Evolutionary conservation across 345 rosid species (phyloP).

Genomic region (Gossypium turneri): DNA sequence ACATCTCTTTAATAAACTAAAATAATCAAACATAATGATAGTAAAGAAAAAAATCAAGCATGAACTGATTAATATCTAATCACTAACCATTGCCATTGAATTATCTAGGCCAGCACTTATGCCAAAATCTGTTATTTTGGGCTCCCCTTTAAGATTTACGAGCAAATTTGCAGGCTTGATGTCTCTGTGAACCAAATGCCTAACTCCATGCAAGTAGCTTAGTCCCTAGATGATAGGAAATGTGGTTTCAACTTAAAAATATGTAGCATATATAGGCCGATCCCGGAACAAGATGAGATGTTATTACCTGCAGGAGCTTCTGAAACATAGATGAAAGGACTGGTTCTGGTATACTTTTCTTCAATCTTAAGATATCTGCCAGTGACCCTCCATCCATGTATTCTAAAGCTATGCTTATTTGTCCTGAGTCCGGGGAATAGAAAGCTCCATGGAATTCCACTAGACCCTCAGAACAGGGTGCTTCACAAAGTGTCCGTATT

Average conservation of each 20-base stretch:
- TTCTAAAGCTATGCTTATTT: conserved; percentile 94
- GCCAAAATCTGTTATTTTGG: conserved; percentile 95
- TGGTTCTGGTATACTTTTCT: conserved; percentile 73
- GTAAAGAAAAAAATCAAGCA: conserved; percentile 5
- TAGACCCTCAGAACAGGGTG: conserved; percentile 85
- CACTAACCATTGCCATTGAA: conserved; percentile 89
- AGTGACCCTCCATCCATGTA: conserved; percentile 97
- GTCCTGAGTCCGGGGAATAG: conserved; percentile 88
- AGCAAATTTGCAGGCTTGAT: conserved; percentile 97
- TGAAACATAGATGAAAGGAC: conserved; percentile 83
- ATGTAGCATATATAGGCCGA: conserved; percentile 11
- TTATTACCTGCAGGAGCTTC: conserved; percentile 70
- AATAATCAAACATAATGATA: background rate
- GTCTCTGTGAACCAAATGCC: conserved; percentile 94
- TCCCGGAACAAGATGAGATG: conserved; percentile 1
- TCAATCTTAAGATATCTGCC: conserved; percentile 67
- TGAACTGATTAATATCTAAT: background rate
- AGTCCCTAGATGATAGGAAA: conserved; percentile 48
- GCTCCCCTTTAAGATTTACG: conserved; percentile 87
- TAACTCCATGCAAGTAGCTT: conserved; percentile 81
- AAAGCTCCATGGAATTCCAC: conserved; percentile 97
- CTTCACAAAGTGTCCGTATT: conserved; percentile 89
- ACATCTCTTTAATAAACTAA: conserved; percentile 3
- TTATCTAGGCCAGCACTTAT: conserved; percentile 96
- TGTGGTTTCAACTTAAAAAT: conserved; percentile 7